Evolutionary conservation across 2,329 filamentous ascomycete species (phyloP).

Genomic region (Calycina herbarum): DNA sequence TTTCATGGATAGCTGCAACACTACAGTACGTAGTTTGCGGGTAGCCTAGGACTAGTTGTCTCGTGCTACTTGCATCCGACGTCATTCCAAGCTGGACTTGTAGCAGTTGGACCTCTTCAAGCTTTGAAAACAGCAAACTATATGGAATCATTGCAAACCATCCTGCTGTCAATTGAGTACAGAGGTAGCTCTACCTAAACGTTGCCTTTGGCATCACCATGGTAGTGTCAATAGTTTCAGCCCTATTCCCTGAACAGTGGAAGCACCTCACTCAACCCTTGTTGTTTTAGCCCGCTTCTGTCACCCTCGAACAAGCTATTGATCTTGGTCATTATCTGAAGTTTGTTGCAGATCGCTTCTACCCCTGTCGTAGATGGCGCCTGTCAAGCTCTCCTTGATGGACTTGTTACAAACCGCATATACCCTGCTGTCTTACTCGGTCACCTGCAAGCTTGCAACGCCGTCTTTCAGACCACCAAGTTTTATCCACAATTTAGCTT

Average conservation of each 20-base stretch:
- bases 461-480: background rate
- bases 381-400: background rate
- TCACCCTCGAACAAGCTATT: slow-evolving; percentile 1
- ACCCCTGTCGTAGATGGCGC: background rate
- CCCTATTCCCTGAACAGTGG: background rate
- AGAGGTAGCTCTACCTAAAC: background rate
- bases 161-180: slow-evolving; percentile 2
- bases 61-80: background rate
- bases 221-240: background rate
- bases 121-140: background rate
- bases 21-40: background rate
- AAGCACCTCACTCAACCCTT: background rate
- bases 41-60: background rate
- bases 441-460: background rate
- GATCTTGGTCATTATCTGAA: background rate
- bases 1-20: slow-evolving; percentile 3
- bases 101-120: background rate
- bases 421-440: background rate
- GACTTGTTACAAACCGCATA: slow-evolving; percentile 2
- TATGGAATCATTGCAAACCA: background rate
- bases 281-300: background rate
- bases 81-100: background rate
- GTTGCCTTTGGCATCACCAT: background rate
- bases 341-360: slow-evolving; percentile 2
- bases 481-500: background rate